Conservation (phyloP, 2,329 filamentous ascomycete species). For the Fusarium mangiferae region DNA sequence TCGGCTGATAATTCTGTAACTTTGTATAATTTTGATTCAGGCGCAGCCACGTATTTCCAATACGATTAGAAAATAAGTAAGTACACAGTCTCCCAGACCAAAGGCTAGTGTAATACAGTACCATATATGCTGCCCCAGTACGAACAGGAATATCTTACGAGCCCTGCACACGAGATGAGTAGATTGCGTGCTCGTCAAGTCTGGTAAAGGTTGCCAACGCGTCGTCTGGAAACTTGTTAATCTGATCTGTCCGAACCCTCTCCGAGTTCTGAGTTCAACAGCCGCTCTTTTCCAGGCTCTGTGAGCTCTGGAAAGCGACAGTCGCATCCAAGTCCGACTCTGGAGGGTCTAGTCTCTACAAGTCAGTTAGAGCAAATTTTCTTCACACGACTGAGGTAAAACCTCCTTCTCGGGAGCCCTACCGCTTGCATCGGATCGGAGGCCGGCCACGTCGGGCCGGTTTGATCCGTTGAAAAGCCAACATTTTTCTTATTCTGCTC, state of each 20-base stretch:
- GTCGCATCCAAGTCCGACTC: neutral
- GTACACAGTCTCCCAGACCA: no score
- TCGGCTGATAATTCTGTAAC: no score
- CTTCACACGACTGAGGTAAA: neutral
- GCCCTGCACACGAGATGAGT: no score
- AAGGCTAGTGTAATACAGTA: no score
- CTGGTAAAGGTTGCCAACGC: neutral
- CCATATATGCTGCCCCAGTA: no score
- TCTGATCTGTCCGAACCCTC: neutral
- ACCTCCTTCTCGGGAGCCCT: neutral
- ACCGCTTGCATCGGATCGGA: neutral
- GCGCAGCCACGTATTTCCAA: no score
- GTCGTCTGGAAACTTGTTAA: neutral
- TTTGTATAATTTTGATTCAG: no score
- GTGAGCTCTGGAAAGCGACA: neutral
- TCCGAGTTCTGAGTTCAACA: no score
- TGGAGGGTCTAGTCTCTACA: neutral
- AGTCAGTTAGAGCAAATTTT: neutral
- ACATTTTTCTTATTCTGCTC: neutral
- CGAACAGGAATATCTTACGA: no score
- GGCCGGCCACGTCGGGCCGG: neutral
- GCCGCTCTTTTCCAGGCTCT: neutral
- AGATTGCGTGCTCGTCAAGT: no score
- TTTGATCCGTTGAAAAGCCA: neutral
- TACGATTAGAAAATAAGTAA: no score